Percentiles rank a stretch among this genome's conserved stretches.
phyloP scores from a whole-genome alignment of 2,329 filamentous ascomycete species.

The Fusarium sp. region DNA sequence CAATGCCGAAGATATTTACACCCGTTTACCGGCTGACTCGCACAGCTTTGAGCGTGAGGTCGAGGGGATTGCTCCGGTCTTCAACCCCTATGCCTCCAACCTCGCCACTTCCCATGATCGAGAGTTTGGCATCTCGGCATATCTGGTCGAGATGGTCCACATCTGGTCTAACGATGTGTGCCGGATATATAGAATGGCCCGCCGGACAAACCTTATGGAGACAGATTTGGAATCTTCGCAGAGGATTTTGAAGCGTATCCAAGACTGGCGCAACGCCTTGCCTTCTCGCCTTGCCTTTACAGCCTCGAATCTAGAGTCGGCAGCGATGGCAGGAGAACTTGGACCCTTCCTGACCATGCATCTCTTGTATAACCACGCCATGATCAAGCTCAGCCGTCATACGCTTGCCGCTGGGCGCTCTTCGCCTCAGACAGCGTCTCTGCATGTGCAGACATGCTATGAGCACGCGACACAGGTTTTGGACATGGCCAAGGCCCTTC shows the following conservation, averaged over 20 bases:
- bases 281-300: conserved; percentile 70
- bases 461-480: conserved; percentile 69
- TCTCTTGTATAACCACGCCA: conserved; percentile 74
- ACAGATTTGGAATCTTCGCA: conserved; percentile 57
- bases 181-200: conserved; percentile 65
- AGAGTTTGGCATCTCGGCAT: conserved; percentile 68
- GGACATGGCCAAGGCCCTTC: conserved; percentile 61
- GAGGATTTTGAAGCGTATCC: conserved; percentile 65
- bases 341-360: conserved; percentile 76
- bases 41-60: conserved; percentile 73
- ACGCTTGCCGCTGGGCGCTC: conserved; percentile 60
- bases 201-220: conserved; percentile 48
- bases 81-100: conserved; percentile 64
- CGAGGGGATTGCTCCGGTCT: conserved; percentile 71
- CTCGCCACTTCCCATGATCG: conserved; percentile 43
- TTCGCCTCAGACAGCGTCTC: conserved; percentile 57
- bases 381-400: conserved; percentile 77
- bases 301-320: conserved; percentile 70
- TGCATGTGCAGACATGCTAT: conserved; percentile 64
- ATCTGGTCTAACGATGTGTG: conserved; percentile 77
- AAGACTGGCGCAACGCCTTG: conserved; percentile 71
- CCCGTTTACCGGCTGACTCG: conserved; percentile 75
- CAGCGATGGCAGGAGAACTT: conserved; percentile 66
- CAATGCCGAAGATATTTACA: conserved; percentile 75
- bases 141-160: conserved; percentile 73